Evolutionary conservation across 2,329 filamentous ascomycete genomes (phyloP).

Genomic region (Zelopaecilomyces penicillatus): DNA sequence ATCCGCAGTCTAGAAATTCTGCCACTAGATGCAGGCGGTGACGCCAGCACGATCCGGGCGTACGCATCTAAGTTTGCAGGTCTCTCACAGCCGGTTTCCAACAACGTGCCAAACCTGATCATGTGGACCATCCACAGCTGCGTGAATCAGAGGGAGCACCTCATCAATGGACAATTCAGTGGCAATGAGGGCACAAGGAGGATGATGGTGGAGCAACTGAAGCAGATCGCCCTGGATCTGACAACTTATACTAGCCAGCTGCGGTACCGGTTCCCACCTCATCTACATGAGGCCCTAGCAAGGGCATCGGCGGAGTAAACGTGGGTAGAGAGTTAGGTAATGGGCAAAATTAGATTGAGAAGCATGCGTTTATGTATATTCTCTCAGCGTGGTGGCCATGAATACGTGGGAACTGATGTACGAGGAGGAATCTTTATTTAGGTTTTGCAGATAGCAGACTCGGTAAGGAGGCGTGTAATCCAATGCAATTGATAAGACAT

Average conservation of each 20-base stretch:
- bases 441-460: no score
- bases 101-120: conserved; percentile 83
- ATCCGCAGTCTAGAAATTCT: conserved; percentile 71
- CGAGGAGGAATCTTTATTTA: no score
- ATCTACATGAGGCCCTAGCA: conserved; percentile 81
- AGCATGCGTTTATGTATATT: background rate
- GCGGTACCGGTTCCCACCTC: conserved; percentile 78
- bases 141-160: conserved; percentile 64
- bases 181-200: conserved; percentile 58
- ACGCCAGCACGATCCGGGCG: conserved; percentile 69
- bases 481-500: no score
- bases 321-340: no score
- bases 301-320: conserved; percentile 62
- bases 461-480: no score
- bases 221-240: conserved; percentile 77
- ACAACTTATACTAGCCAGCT: conserved; percentile 93
- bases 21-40: conserved; percentile 65
- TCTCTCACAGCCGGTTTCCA: conserved; percentile 71
- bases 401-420: no score
- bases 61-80: conserved; percentile 73
- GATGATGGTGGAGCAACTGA: conserved; percentile 60
- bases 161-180: conserved; percentile 65
- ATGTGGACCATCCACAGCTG: conserved; percentile 92
- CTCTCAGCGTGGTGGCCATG: no score
- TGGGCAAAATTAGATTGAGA: background rate